Percentiles rank a stretch among this genome's conserved stretches.
These are phyloP conservation scores for Dioscorea alata DNA, from an alignment of 106 monocot species.

Conservation along the genomic window DNA sequence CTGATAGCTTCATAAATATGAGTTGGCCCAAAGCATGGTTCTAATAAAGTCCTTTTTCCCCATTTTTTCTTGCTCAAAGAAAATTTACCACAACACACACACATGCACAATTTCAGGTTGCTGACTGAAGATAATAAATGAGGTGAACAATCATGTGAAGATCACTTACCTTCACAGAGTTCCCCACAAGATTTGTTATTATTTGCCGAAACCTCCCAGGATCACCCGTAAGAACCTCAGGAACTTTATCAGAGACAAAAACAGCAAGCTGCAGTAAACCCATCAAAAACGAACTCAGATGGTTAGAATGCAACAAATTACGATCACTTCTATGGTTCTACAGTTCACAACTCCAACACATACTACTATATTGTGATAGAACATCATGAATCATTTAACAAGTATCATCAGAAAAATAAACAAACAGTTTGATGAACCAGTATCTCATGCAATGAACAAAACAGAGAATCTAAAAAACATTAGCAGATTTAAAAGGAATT, in stretches of 20 bases:
- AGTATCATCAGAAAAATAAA: no score
- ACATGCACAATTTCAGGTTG: no score
- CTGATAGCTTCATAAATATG: no score
- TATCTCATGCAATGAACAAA: no score
- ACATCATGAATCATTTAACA: no score
- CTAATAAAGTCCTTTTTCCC: no score
- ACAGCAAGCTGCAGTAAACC: conserved; percentile 70
- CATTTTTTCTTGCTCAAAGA: no score
- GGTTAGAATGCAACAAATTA: not conserved
- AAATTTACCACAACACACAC: no score
- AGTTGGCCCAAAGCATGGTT: no score
- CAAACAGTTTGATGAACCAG: no score
- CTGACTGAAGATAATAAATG: not conserved
- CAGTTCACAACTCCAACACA: no score
- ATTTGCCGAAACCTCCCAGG: conserved; percentile 96
- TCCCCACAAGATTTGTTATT: conserved; percentile 95
- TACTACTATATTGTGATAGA: no score
- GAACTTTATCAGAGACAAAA: conserved; percentile 80
- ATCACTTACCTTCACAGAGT: conserved; percentile 78
- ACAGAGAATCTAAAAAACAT: not conserved
- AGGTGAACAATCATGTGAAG: not conserved
- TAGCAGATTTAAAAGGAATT: not conserved
- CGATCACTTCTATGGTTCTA: not conserved
- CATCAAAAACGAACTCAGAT: conserved; percentile 6
- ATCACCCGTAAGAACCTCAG: conserved; percentile 78